Conservation (phyloP, 352 stramenopile species). For the Phytophthora tentaculata region DNA sequence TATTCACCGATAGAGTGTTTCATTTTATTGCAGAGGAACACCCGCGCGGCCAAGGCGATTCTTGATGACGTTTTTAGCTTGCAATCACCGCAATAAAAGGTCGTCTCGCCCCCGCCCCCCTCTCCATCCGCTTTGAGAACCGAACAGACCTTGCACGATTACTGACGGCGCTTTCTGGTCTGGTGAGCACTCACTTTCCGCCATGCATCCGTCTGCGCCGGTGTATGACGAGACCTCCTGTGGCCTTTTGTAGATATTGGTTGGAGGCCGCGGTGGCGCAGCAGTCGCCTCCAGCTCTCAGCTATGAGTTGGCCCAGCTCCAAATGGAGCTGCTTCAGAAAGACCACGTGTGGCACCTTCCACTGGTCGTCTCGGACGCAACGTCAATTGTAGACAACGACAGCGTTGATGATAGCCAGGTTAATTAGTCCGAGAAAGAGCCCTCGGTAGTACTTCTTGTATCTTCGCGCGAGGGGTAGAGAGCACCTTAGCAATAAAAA, state of each 20-base stretch:
- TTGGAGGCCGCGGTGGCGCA: background rate
- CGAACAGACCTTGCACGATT: constrained; percentile 7
- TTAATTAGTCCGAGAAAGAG: background rate
- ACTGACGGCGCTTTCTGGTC: constrained; percentile 1
- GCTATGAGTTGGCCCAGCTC: background rate
- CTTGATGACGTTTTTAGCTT: constrained; percentile 8
- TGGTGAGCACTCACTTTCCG: background rate
- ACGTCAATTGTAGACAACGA: background rate
- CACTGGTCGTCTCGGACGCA: background rate
- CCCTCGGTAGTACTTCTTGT: background rate
- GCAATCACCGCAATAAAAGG: constrained; percentile 7
- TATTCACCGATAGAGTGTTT: background rate
- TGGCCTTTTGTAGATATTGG: background rate
- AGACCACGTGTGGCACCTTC: constrained; percentile 1
- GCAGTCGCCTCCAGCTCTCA: background rate
- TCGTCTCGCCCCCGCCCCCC: background rate
- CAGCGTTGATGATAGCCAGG: background rate
- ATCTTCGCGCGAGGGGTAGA: background rate
- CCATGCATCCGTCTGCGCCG: constrained; percentile 6
- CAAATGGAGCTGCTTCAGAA: constrained; percentile 4
- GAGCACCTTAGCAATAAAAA: background rate
- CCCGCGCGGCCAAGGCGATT: background rate
- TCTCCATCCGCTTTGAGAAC: constrained; percentile 1
- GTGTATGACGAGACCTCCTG: background rate
- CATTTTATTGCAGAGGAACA: constrained; percentile 23